Evolutionary conservation across 805 yeast species (phyloP).

Genomic region (Candida mattraensis): DNA sequence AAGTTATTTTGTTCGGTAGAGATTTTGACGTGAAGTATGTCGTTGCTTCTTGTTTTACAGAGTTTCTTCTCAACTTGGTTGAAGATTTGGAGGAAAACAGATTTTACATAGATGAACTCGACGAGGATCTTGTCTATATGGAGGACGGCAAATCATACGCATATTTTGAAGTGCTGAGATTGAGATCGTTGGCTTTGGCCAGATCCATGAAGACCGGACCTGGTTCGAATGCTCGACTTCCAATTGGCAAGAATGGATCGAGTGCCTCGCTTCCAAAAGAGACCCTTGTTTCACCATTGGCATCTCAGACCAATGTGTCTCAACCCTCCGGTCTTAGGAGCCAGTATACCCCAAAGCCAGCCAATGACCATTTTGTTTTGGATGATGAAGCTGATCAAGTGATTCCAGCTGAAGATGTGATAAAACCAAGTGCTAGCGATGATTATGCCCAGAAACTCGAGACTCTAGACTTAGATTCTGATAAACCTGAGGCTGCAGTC

Average conservation of each 20-base stretch:
- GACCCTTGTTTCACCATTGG: constrained; percentile 33
- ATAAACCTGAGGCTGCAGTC: constrained; percentile 1
- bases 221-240: constrained; percentile 13
- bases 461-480: too few relatives aligned
- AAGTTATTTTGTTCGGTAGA: constrained; percentile 88
- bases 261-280: constrained; percentile 33
- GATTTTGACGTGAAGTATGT: constrained; percentile 90
- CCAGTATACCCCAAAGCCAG: constrained; percentile 32
- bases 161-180: constrained; percentile 69
- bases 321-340: too few relatives aligned
- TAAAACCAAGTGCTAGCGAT: constrained; percentile 5
- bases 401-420: constrained; percentile 16
- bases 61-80: constrained; percentile 76
- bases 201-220: constrained; percentile 12
- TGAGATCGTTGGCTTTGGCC: constrained; percentile 48
- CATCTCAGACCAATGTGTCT: constrained; percentile 16
- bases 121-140: constrained; percentile 51
- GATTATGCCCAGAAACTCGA: neutral
- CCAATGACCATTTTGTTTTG: constrained; percentile 29
- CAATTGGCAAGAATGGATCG: constrained; percentile 18
- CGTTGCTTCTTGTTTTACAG: constrained; percentile 86
- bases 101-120: constrained; percentile 65
- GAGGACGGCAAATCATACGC: constrained; percentile 47
- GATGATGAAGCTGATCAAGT: constrained; percentile 26
- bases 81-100: constrained; percentile 86